phyloP scores from a whole-genome alignment of 352 stramenopile species.

The Globisporangium camurandrum region DNA sequence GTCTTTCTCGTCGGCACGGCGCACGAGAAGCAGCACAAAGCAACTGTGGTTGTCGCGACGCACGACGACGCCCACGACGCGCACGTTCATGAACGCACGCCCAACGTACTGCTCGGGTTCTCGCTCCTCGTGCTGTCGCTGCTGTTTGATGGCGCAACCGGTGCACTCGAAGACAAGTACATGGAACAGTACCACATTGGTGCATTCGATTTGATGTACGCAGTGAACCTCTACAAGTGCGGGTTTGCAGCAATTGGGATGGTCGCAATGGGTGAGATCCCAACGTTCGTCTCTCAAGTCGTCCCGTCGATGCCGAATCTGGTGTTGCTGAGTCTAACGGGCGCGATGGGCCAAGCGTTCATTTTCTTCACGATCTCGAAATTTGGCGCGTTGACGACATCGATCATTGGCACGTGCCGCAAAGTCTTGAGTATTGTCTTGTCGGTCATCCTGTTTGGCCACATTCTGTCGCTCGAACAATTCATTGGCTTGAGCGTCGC shows the following conservation, averaged over 20 bases:
- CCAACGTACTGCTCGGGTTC: slow-evolving; percentile 61
- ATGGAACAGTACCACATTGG: slow-evolving; percentile 77
- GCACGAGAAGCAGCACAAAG: slow-evolving; percentile 58
- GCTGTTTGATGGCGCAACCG: slow-evolving; percentile 71
- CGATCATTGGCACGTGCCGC: slow-evolving; percentile 80
- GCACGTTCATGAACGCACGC: slow-evolving; percentile 39
- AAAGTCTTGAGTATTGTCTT: slow-evolving; percentile 84
- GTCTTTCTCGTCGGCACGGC: slow-evolving; percentile 69
- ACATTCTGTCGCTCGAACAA: slow-evolving; percentile 65
- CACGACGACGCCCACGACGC: slow-evolving; percentile 42
- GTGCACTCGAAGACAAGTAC: slow-evolving; percentile 76
- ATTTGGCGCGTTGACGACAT: slow-evolving; percentile 77
- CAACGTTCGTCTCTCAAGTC: slow-evolving; percentile 51
- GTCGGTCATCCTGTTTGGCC: slow-evolving; percentile 76
- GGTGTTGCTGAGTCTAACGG: slow-evolving; percentile 65
- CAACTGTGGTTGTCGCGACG: slow-evolving; percentile 23
- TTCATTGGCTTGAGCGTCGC: slow-evolving; percentile 49
- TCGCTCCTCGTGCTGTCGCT: slow-evolving; percentile 65
- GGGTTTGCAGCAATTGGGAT: slow-evolving; percentile 59
- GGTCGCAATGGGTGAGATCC: slow-evolving; percentile 65
- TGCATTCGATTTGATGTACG: slow-evolving; percentile 83
- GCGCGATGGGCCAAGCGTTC: slow-evolving; percentile 73
- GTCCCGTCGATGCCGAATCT: slow-evolving; percentile 53
- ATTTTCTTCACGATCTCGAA: slow-evolving; percentile 87
- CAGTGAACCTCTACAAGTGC: slow-evolving; percentile 83